Evolutionary conservation across 441 rosid species (phyloP).

Genomic region (Jatropha multifida): DNA sequence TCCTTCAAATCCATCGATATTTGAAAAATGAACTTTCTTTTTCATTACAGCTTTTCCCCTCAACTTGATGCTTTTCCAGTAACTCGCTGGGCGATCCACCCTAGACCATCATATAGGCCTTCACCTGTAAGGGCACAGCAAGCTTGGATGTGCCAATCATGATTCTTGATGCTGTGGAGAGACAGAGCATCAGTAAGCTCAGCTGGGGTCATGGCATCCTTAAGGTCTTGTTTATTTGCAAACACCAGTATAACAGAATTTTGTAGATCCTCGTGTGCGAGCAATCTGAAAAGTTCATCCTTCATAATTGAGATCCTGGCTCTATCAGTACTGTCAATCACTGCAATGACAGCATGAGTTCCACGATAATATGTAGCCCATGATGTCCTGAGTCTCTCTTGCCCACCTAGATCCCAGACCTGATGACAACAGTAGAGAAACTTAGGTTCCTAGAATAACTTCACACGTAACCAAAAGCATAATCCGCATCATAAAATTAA

Average conservation of each 20-base stretch:
- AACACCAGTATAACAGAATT: slow-evolving; percentile 76
- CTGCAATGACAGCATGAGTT: slow-evolving; percentile 89
- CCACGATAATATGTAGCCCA: slow-evolving; percentile 98
- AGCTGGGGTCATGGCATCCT: slow-evolving; percentile 95
- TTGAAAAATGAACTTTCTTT: slow-evolving; percentile 10
- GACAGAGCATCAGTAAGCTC: slow-evolving; percentile 91
- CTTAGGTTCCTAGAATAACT: background rate
- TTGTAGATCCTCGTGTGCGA: slow-evolving; percentile 78
- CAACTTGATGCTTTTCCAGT: slow-evolving; percentile 73
- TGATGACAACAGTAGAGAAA: slow-evolving; percentile 25
- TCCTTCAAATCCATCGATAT: slow-evolving; percentile 16
- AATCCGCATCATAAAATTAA: background rate
- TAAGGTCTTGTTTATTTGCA: slow-evolving; percentile 95
- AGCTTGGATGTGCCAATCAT: slow-evolving; percentile 98
- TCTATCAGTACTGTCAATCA: slow-evolving; percentile 90
- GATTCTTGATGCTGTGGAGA: slow-evolving; percentile 92
- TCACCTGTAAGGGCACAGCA: slow-evolving; percentile 90
- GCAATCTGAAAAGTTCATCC: slow-evolving; percentile 75
- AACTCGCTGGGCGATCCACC: slow-evolving; percentile 90
- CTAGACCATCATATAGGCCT: slow-evolving; percentile 84
- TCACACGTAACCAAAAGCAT: background rate
- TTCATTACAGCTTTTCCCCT: slow-evolving; percentile 7
- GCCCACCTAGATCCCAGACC: slow-evolving; percentile 98
- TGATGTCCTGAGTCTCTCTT: slow-evolving; percentile 84
- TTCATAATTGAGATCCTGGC: slow-evolving; percentile 81